Percentiles rank a stretch among this genome's conserved stretches.
These are phyloP conservation scores for Colletotrichum echinochloae DNA, from an alignment of 2,329 filamentous ascomycete genomes.

Conservation along the genomic window DNA sequence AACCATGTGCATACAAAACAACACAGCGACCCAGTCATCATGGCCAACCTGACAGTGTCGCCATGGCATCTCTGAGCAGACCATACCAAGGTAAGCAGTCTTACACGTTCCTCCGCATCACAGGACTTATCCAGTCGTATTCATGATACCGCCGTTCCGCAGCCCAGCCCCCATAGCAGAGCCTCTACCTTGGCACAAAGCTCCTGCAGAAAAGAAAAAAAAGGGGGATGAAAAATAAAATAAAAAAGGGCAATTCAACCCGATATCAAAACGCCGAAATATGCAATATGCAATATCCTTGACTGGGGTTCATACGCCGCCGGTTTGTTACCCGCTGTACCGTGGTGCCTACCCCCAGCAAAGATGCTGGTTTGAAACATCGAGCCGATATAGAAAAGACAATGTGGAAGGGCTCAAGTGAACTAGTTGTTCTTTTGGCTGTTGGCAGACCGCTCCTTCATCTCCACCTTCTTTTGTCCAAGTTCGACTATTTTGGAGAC, in stretches of 20 bases:
- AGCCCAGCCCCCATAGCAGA: not conserved
- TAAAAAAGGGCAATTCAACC: slow-evolving; percentile 18
- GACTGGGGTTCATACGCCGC: slow-evolving; percentile 18
- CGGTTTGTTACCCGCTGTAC: slow-evolving; percentile 17
- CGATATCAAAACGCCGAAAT: slow-evolving; percentile 37
- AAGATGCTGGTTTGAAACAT: slow-evolving; percentile 10
- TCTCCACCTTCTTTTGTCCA: slow-evolving; percentile 73
- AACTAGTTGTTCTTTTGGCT: slow-evolving; percentile 31
- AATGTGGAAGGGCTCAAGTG: slow-evolving; percentile 3
- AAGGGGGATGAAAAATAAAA: no score
- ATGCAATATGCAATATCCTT: slow-evolving; percentile 40
- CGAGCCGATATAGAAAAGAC: slow-evolving; percentile 17
- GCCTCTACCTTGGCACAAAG: not conserved
- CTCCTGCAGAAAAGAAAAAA: not conserved
- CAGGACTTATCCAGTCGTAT: slow-evolving; percentile 1
- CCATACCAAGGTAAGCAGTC: slow-evolving; percentile 23
- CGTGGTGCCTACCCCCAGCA: slow-evolving; percentile 5
- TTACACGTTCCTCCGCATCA: slow-evolving; percentile 31
- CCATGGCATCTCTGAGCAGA: slow-evolving; percentile 7
- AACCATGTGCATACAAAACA: not conserved
- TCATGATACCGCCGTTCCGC: not conserved
- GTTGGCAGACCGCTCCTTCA: slow-evolving; percentile 59
- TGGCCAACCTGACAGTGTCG: not conserved
- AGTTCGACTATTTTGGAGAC: slow-evolving; percentile 78
- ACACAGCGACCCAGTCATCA: not conserved